These are phyloP conservation scores for Candida glucosophila DNA, from an alignment of 1,139 yeast species.

Conservation along the genomic window DNA sequence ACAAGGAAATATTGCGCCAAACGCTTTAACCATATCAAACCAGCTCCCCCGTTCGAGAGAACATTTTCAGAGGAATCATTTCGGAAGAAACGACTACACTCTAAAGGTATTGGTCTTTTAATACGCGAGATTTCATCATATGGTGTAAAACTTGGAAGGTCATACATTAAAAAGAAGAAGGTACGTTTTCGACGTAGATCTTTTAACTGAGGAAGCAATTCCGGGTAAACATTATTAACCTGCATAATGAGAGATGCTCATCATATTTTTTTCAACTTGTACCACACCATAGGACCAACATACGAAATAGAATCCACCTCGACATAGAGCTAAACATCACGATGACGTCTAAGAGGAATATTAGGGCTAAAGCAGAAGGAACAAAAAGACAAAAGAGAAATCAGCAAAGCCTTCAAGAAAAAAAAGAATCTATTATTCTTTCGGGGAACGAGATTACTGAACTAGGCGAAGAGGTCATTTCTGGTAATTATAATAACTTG, in stretches of 20 bases:
- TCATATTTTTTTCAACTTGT: constrained; percentile 1
- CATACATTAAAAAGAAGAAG: constrained; percentile 20
- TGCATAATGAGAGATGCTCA: constrained; percentile 2
- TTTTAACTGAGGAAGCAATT: background rate
- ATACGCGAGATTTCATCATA: constrained; percentile 58
- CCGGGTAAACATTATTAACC: background rate
- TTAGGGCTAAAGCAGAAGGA: too few species aligned
- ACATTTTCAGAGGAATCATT: constrained; percentile 31
- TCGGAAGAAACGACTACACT: constrained; percentile 24
- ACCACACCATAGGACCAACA: background rate
- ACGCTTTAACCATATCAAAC: constrained; percentile 51
- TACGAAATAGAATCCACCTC: background rate
- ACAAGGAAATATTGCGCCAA: constrained; percentile 56
- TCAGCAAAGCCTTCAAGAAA: constrained; percentile 13
- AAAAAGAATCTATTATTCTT: constrained; percentile 12
- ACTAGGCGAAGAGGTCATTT: constrained; percentile 1
- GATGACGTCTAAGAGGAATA: background rate
- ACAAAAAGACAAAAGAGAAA: constrained; percentile 2
- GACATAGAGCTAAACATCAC: background rate
- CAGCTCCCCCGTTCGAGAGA: constrained; percentile 30
- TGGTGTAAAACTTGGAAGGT: constrained; percentile 52
- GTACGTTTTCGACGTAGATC: background rate
- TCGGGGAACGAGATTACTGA: background rate
- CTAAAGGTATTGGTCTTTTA: constrained; percentile 40
- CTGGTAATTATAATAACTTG: constrained; percentile 45